These are phyloP conservation scores for Biscogniauxia sp. DNA, from an alignment of 2,329 filamentous ascomycete species.

Conservation along the genomic window DNA sequence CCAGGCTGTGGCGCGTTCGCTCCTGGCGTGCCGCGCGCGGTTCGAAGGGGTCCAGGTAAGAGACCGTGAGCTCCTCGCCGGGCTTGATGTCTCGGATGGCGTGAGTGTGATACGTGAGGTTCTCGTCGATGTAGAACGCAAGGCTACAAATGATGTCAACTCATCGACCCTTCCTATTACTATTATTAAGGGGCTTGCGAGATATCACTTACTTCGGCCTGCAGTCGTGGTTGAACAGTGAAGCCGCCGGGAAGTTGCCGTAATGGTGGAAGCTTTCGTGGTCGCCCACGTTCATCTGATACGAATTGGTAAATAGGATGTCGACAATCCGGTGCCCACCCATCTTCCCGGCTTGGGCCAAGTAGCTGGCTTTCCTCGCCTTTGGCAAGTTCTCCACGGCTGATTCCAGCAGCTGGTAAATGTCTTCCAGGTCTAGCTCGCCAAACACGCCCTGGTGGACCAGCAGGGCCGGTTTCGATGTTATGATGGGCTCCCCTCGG, in stretches of 20 bases:
- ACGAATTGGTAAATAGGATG: conserved; percentile 28
- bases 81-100: conserved; percentile 32
- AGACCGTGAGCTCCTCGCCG: conserved; percentile 40
- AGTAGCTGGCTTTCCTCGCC: conserved; percentile 15
- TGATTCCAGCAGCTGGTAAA: conserved; percentile 19
- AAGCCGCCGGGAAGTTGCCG: conserved; percentile 37
- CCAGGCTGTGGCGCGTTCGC: conserved; percentile 33
- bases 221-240: conserved; percentile 41
- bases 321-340: conserved; percentile 25
- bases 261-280: conserved; percentile 8
- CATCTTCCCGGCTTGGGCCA: conserved; percentile 21
- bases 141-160: conserved; percentile 21
- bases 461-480: conserved; percentile 21
- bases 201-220: conserved; percentile 34
- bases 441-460: conserved; percentile 21
- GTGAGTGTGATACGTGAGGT: conserved; percentile 39
- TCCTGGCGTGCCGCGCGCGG: conserved; percentile 28
- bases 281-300: conserved; percentile 20
- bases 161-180: neutral
- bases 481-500: conserved; percentile 24
- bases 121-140: conserved; percentile 33
- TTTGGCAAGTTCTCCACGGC: conserved; percentile 20
- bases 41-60: conserved; percentile 40
- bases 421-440: conserved; percentile 17
- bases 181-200: neutral